Evolutionary conservation across 2,329 filamentous ascomycete genomes (phyloP).

Genomic region (Nemania bipapillata): DNA sequence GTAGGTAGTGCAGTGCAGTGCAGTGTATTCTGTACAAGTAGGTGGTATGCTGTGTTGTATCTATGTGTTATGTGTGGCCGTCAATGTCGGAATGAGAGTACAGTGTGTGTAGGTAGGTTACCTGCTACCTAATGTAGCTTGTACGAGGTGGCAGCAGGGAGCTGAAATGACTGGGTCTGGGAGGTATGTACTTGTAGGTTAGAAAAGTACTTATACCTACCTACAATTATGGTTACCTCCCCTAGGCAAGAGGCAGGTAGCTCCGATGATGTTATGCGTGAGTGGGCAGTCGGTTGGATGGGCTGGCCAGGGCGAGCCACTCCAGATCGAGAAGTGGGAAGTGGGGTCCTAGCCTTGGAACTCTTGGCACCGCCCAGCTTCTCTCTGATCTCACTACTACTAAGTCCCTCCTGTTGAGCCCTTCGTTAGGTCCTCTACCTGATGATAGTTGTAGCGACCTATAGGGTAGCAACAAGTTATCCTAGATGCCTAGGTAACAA

Average conservation of each 20-base stretch:
- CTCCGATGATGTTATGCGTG: background rate
- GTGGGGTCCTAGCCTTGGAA: conserved; percentile 18
- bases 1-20: background rate
- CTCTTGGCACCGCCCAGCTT: background rate
- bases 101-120: too few relatives aligned
- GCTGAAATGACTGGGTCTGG: background rate
- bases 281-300: background rate
- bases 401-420: conserved; percentile 8
- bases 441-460: conserved; percentile 14
- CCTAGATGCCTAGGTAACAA: background rate
- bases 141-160: background rate
- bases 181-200: background rate
- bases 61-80: too few relatives aligned
- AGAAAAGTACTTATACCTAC: background rate
- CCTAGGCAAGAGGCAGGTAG: background rate
- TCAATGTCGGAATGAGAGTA: too few relatives aligned
- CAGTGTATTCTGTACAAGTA: too few relatives aligned
- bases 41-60: too few relatives aligned
- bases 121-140: too few relatives aligned
- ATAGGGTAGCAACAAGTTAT: background rate
- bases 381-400: background rate
- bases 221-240: background rate
- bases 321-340: conserved; percentile 3
- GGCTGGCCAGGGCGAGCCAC: conserved; percentile 19
- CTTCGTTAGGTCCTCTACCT: conserved; percentile 24